Percentiles rank a stretch among this genome's conserved stretches.
phyloP scores from a whole-genome alignment of 192 early-diverging fungal species.

The Gaertneriomyces sp. region DNA sequence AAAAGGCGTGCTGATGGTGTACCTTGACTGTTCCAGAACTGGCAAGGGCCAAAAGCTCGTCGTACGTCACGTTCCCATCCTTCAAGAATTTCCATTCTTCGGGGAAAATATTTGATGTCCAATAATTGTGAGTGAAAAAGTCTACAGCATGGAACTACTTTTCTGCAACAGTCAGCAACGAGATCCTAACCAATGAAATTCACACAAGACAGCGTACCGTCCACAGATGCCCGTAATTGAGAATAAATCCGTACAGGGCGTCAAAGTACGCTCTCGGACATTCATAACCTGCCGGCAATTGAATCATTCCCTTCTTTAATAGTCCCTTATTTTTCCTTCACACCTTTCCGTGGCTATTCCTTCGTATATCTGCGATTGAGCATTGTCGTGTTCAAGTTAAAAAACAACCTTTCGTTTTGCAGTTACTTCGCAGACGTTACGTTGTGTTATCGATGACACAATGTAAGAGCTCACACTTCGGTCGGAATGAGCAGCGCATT shows the following conservation, averaged over 20 bases:
- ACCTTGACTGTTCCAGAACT: slow-evolving; percentile 22
- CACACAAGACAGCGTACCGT: not conserved
- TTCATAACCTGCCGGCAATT: not conserved
- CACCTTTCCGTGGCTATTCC: too few relatives aligned
- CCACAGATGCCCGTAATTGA: slow-evolving; percentile 8
- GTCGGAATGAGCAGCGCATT: too few relatives aligned
- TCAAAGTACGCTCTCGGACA: not conserved
- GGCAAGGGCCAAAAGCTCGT: slow-evolving; percentile 32
- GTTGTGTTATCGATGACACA: too few relatives aligned
- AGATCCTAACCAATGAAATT: not conserved
- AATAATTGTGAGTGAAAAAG: slow-evolving; percentile 38
- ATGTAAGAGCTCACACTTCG: too few relatives aligned
- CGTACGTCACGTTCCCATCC: not conserved
- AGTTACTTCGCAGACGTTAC: too few relatives aligned
- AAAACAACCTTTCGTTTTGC: too few relatives aligned
- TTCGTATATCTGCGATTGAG: too few relatives aligned
- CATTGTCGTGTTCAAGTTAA: too few relatives aligned
- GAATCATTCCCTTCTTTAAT: not conserved
- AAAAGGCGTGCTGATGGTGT: not conserved
- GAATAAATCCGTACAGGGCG: slow-evolving; percentile 2
- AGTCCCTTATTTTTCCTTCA: too few relatives aligned
- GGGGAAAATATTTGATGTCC: slow-evolving; percentile 23
- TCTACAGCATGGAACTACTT: slow-evolving; percentile 36
- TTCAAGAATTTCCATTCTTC: slow-evolving; percentile 26
- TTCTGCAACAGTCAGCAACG: not conserved